These are phyloP conservation scores for Porphyra umbilicalis DNA, from an alignment of 31 red algal genomes.

Conservation along the genomic window DNA sequence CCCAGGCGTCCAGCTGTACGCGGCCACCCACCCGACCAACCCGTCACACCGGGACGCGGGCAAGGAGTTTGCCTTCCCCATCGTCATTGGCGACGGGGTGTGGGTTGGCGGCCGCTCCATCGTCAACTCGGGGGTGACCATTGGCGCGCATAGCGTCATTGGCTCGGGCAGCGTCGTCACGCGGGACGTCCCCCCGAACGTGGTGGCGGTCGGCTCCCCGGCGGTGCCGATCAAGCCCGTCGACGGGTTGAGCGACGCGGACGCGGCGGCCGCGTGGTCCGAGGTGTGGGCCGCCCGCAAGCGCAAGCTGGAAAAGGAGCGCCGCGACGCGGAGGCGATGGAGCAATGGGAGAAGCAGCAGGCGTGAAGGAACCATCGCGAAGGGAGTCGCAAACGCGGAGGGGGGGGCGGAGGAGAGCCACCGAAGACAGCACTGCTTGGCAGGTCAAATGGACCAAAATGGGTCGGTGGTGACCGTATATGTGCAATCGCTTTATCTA, in stretches of 20 bases:
- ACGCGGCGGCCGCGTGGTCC: neutral
- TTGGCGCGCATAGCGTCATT: slow-evolving; percentile 19
- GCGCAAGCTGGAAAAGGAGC: neutral
- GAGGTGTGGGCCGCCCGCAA: neutral
- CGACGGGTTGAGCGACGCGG: neutral
- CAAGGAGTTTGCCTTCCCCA: slow-evolving; percentile 12
- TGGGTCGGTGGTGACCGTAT: too few species aligned
- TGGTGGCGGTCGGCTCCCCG: slow-evolving; percentile 21
- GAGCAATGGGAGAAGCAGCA: neutral
- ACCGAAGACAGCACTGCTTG: too few species aligned
- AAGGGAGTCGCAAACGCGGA: too few species aligned
- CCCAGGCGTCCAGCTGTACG: slow-evolving; percentile 37
- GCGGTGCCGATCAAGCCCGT: neutral
- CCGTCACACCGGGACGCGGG: neutral
- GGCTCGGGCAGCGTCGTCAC: slow-evolving; percentile 47
- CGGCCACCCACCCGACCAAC: slow-evolving; percentile 23
- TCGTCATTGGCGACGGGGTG: slow-evolving; percentile 28
- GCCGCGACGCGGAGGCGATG: neutral
- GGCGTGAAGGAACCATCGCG: too few species aligned
- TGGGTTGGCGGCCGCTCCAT: slow-evolving; percentile 33
- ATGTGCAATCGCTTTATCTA: too few species aligned
- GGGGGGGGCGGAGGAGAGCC: too few species aligned
- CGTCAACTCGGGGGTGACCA: slow-evolving; percentile 19
- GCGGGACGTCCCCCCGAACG: slow-evolving; percentile 27
- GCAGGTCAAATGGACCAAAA: too few species aligned